A percentile compares a stretch with the other conserved stretches of the same genome.
phyloP scores from a whole-genome alignment of 208 protist species.

The Novymonas esmeraldas region DNA sequence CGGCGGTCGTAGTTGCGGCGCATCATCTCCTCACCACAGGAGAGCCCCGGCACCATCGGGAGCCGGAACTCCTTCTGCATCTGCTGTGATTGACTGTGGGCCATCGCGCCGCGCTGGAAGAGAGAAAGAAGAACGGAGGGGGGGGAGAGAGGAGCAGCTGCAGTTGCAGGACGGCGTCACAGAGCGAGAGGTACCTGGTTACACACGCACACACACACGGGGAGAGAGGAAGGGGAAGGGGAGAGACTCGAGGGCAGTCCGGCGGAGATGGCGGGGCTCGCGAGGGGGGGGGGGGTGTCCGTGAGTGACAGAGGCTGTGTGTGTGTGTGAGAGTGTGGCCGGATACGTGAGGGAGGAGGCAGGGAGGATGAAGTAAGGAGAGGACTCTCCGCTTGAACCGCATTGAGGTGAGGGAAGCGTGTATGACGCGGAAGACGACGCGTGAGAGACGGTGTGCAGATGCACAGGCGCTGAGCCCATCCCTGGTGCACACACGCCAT shows the following conservation, averaged over 20 bases:
- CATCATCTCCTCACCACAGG: constrained; percentile 90
- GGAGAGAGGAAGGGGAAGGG: not conserved
- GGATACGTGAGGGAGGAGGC: no score
- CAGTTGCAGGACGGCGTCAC: not conserved
- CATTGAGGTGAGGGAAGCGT: no score
- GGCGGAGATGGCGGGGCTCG: not conserved
- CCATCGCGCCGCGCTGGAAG: constrained; percentile 33
- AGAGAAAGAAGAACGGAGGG: not conserved
- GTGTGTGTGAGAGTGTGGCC: no score
- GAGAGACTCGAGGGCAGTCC: not conserved
- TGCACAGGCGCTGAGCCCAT: no score
- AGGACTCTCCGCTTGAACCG: no score
- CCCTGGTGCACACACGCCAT: no score
- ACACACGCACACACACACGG: not conserved
- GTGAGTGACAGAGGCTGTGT: not conserved
- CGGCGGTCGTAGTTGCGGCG: constrained; percentile 86
- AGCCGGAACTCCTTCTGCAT: constrained; percentile 92
- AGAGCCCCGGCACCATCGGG: constrained; percentile 89
- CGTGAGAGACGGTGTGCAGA: no score
- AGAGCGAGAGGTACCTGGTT: no score
- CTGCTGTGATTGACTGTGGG: constrained; percentile 70
- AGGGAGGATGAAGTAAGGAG: no score
- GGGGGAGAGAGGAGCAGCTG: not conserved
- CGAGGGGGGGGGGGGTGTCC: not conserved
- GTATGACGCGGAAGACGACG: no score